A percentile compares a stretch with the other conserved stretches of the same genome.
Evolutionary conservation across 768 basidiomycete genomes (phyloP).

Genomic region (Bullera alba): DNA sequence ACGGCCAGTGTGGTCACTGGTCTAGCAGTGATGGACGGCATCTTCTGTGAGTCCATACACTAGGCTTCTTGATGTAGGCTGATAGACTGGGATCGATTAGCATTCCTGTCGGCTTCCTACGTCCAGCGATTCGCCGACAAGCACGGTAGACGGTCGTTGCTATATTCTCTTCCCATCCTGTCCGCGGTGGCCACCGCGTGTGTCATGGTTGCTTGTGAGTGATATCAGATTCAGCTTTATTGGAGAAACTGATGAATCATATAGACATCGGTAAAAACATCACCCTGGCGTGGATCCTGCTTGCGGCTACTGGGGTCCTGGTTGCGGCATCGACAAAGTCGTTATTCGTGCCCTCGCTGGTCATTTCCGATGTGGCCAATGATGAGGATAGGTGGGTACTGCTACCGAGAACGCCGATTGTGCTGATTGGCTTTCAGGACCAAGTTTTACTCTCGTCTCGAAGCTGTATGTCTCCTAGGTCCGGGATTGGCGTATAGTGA

Average conservation of each 20-base stretch:
- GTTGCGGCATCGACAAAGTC: slow-evolving; percentile 37
- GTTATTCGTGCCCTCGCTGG: slow-evolving; percentile 31
- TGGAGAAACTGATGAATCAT: not conserved
- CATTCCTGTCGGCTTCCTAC: slow-evolving; percentile 31
- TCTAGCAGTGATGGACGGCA: slow-evolving; percentile 32
- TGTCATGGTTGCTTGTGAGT: slow-evolving; percentile 31
- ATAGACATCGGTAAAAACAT: not conserved
- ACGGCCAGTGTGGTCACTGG: slow-evolving; percentile 29
- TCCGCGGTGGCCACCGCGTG: slow-evolving; percentile 31
- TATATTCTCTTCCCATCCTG: slow-evolving; percentile 25
- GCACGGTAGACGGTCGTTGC: slow-evolving; percentile 27
- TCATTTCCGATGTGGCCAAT: slow-evolving; percentile 29
- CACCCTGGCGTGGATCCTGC: slow-evolving; percentile 25
- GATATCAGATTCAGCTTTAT: not conserved
- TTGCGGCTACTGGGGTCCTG: slow-evolving; percentile 28
- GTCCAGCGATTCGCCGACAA: slow-evolving; percentile 35
- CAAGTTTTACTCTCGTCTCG: slow-evolving; percentile 32
- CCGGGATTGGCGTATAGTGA: slow-evolving; percentile 23
- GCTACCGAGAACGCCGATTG: not conserved
- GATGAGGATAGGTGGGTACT: slow-evolving; percentile 21
- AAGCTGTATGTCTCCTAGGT: slow-evolving; percentile 33
- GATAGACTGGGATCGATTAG: slow-evolving; percentile 4
- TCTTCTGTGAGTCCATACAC: slow-evolving; percentile 20
- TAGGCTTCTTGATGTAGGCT: not conserved
- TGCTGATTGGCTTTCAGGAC: slow-evolving; percentile 14